Conservation (phyloP, 768 basidiomycete species). For the Pleurotus djamor region DNA sequence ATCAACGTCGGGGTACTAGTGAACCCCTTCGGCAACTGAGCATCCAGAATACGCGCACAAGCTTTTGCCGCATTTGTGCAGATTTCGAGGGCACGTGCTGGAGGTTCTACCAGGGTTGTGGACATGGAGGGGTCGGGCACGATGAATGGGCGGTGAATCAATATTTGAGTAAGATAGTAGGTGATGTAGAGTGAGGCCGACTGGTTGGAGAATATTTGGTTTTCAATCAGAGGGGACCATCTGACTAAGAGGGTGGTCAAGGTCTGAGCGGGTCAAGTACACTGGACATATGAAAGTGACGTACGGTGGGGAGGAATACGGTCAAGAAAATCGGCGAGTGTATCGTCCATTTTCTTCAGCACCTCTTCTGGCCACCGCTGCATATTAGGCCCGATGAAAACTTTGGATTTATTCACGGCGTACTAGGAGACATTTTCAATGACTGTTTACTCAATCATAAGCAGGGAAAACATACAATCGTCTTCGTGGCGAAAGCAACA, state of each 20-base stretch:
- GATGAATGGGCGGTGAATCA: conserved; percentile 72
- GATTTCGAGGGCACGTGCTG: conserved; percentile 49
- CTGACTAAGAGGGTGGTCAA: conserved; percentile 36
- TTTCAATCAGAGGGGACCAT: conserved; percentile 54
- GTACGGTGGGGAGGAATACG: conserved; percentile 54
- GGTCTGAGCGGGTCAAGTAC: too few relatives aligned
- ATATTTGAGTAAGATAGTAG: conserved; percentile 63
- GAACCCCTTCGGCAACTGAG: conserved; percentile 40
- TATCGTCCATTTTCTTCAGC: conserved; percentile 40
- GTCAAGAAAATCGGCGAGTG: conserved; percentile 58
- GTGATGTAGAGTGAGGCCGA: conserved; percentile 54
- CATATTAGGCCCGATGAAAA: conserved; percentile 6
- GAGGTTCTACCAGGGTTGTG: conserved; percentile 18
- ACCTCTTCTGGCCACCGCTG: conserved; percentile 34
- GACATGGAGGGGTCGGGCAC: conserved; percentile 18
- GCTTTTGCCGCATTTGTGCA: conserved; percentile 63
- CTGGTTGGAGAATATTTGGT: conserved; percentile 50
- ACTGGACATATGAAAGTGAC: too few relatives aligned
- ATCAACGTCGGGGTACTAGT: conserved; percentile 41
- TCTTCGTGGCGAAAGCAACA: conserved; percentile 57
- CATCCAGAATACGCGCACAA: conserved; percentile 57
- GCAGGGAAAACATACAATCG: conserved; percentile 61
- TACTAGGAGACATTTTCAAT: too few relatives aligned
- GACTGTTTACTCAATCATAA: too few relatives aligned
- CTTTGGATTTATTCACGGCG: conserved; percentile 36